phyloP scores from a whole-genome alignment of 257 asterid species.

The Knoxia roxburghii region DNA sequence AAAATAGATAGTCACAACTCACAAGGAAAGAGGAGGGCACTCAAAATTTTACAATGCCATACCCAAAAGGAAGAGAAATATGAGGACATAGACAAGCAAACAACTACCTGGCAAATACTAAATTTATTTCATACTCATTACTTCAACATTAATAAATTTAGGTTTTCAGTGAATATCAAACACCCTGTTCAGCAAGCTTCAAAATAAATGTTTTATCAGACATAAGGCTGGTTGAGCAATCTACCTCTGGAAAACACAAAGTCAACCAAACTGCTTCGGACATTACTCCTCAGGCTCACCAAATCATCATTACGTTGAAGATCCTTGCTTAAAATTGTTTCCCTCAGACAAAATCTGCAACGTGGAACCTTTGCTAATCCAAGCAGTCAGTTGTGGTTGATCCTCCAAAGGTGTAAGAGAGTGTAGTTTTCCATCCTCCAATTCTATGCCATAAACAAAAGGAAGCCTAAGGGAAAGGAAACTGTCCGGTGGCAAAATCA shows the following conservation, averaged over 20 bases:
- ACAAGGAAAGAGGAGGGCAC: background rate
- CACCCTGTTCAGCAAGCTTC: background rate
- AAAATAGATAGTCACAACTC: background rate
- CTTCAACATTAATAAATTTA: background rate
- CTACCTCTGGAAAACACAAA: background rate
- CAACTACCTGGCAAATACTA: background rate
- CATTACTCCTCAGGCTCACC: conserved; percentile 12
- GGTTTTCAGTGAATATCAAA: background rate
- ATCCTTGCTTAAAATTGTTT: conserved; percentile 41
- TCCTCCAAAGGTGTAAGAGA: conserved; percentile 66
- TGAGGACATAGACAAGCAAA: background rate
- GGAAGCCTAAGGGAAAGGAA: conserved; percentile 89
- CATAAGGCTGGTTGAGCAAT: background rate
- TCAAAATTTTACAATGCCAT: too few species aligned
- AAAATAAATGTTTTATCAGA: conserved; percentile 10
- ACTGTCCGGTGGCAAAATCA: conserved; percentile 92
- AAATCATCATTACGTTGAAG: conserved; percentile 26
- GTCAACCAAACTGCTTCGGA: background rate
- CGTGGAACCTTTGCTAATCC: conserved; percentile 60
- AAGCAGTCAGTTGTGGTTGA: conserved; percentile 86
- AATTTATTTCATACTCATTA: background rate
- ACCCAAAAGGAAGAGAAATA: too few species aligned
- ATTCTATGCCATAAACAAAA: conserved; percentile 68
- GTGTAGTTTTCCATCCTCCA: conserved; percentile 68
- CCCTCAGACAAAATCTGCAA: conserved; percentile 53